phyloP scores from a whole-genome alignment of 129 eudicot species.

The Arctium lappa region DNA sequence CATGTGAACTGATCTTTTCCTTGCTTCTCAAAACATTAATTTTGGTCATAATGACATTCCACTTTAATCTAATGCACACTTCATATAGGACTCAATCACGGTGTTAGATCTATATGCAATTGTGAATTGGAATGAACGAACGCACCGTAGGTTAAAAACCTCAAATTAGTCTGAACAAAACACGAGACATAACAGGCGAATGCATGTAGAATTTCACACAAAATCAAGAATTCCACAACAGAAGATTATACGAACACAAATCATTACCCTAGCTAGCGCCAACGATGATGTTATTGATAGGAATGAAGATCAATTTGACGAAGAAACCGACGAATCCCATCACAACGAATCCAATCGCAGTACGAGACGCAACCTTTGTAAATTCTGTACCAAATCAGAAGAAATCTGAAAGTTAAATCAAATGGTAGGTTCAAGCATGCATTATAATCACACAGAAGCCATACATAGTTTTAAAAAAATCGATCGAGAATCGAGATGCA shows the following conservation, averaged over 20 bases:
- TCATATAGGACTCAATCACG: neutral
- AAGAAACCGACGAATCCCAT: constrained; percentile 66
- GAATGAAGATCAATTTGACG: constrained; percentile 56
- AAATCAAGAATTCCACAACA: neutral
- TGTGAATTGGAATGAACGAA: neutral
- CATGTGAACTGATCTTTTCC: neutral
- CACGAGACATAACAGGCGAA: neutral
- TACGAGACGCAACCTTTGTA: constrained; percentile 48
- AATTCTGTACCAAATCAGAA: constrained; percentile 27
- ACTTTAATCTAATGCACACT: neutral
- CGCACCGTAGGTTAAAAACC: neutral
- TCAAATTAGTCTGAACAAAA: neutral
- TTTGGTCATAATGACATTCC: neutral
- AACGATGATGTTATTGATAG: constrained; percentile 63
- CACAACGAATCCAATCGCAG: constrained; percentile 58
- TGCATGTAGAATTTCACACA: neutral
- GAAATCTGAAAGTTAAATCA: neutral
- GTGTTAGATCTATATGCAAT: neutral
- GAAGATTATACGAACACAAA: neutral
- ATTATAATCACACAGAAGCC: neutral
- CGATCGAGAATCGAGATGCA: neutral
- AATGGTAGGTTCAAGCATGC: neutral
- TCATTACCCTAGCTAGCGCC: constrained; percentile 41
- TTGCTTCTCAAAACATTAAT: neutral
- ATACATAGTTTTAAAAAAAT: neutral